Base-by-base conservation (phyloP, 257 asterid genomes). In the Solanum rostratum region DNA sequence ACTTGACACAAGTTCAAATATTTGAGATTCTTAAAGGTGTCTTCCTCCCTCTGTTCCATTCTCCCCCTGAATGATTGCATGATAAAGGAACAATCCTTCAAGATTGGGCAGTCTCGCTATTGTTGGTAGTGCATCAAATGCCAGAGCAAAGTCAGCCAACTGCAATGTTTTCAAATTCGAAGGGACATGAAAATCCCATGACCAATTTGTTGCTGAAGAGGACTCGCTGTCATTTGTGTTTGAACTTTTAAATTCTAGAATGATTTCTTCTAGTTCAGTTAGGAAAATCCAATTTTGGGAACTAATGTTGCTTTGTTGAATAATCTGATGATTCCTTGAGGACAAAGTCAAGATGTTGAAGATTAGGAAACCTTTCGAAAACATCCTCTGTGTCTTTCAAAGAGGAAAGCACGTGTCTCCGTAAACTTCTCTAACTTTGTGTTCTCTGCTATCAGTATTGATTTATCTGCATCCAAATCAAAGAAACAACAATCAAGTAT, bases 231-330 rank as follows among this genome's bases (percentile, higher is more conserved):
- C 37, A 2, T 73, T 18, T 68, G 24, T 3, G 7, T 33, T 33
- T 68, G 49, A 68, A 3, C 76, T 68, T 18, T 0, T 0, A 30
- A 30, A 78, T 37, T 16, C 0, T 52, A 52, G 68, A 1, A 0
- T 2, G 66, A 71, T 49, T 0, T 1, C 1, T 18, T 76, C 54
- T 22, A 65, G 27, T 15, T 49, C 62, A 46, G 27, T 46, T 20
- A 79, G 60, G 55, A 33, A n/a, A 50, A 60, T 79, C 55, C n/a
- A 85, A 5, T 49, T 59, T 46, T 1, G 81, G 87, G 27, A 45
- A 55, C 11, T 33, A 18, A 1, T 13, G 16, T 46, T 12, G 16
- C 15, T 10, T 70, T 53, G 15, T 22, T 80, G 59, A 54, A 33
- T 13, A 37, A 84, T 30, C 85, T 49, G 1, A 37, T 7, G 55